Percentiles rank a stretch among this genome's conserved stretches.
Evolutionary conservation across 2,329 filamentous ascomycete genomes (phyloP).

Genomic region (Ampelomyces quisqualis): DNA sequence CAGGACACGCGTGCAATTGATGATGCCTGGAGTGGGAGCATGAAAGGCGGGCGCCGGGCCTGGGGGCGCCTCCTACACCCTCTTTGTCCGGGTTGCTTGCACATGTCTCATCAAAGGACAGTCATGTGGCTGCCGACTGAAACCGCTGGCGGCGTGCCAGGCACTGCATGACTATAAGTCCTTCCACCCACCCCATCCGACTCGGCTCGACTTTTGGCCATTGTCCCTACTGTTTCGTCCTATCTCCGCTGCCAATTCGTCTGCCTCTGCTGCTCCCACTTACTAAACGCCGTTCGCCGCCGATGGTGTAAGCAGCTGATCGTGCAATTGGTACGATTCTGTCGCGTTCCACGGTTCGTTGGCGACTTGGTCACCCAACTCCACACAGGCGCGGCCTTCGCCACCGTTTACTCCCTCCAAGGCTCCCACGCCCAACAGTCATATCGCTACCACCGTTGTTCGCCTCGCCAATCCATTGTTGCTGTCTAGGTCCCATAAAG

Average conservation of each 20-base stretch:
- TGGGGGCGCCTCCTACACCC: slow-evolving; percentile 25
- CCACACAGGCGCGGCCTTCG: slow-evolving; percentile 21
- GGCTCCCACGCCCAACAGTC: slow-evolving; percentile 15
- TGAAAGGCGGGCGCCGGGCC: slow-evolving; percentile 20
- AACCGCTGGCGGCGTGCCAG: slow-evolving; percentile 13
- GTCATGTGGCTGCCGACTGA: slow-evolving; percentile 20
- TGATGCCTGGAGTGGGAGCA: slow-evolving; percentile 22
- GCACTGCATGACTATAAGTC: slow-evolving; percentile 22
- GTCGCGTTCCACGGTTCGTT: slow-evolving; percentile 35
- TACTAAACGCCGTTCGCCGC: slow-evolving; percentile 21
- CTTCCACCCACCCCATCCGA: slow-evolving; percentile 21
- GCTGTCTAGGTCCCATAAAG: slow-evolving; percentile 17
- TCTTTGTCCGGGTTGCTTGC: slow-evolving; percentile 28
- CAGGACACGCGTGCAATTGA: slow-evolving; percentile 17
- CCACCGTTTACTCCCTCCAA: slow-evolving; percentile 23
- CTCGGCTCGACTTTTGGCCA: slow-evolving; percentile 29
- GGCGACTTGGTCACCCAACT: slow-evolving; percentile 17
- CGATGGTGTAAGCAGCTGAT: slow-evolving; percentile 29
- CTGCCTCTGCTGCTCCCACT: too few relatives aligned
- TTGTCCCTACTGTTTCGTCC: slow-evolving; percentile 19
- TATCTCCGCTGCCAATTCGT: slow-evolving; percentile 29
- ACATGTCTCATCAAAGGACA: slow-evolving; percentile 9
- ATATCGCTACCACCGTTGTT: slow-evolving; percentile 11
- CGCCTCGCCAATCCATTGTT: slow-evolving; percentile 8
- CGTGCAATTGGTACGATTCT: slow-evolving; percentile 33